These are phyloP conservation scores for Colletotrichum sublineola DNA, from an alignment of 2,329 filamentous ascomycete genomes.

Conservation along the genomic window DNA sequence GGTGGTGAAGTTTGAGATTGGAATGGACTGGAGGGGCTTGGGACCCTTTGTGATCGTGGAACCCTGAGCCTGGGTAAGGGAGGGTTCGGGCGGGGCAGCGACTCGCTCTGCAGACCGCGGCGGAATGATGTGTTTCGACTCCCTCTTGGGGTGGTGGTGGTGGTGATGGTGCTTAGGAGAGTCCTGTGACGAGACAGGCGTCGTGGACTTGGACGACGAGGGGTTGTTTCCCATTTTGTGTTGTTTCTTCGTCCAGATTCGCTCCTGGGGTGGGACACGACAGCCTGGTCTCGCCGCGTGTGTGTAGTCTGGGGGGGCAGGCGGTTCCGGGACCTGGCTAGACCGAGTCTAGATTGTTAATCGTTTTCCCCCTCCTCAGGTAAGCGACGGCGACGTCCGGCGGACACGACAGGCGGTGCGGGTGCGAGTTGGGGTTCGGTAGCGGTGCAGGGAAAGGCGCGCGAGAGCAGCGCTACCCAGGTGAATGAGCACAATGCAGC, in stretches of 20 bases:
- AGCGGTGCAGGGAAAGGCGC: constrained; percentile 26
- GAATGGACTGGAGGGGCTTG: constrained; percentile 62
- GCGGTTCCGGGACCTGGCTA: constrained; percentile 41
- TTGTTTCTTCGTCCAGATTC: constrained; percentile 34
- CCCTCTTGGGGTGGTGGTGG: constrained; percentile 50
- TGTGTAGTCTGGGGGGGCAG: constrained; percentile 21
- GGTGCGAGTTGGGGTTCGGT: constrained; percentile 30
- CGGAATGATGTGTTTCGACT: constrained; percentile 67
- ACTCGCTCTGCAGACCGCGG: constrained; percentile 68
- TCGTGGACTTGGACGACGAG: constrained; percentile 50
- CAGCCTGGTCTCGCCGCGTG: constrained; percentile 33
- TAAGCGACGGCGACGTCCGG: constrained; percentile 33
- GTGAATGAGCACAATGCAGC: constrained; percentile 14
- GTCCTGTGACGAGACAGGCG: constrained; percentile 49
- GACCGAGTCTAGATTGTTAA: constrained; percentile 34
- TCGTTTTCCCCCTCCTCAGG: constrained; percentile 15
- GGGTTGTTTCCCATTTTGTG: constrained; percentile 54
- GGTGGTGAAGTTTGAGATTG: constrained; percentile 63
- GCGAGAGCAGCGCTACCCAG: constrained; percentile 23
- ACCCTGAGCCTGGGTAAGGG: constrained; percentile 71
- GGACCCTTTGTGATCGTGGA: constrained; percentile 63
- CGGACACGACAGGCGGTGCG: constrained; percentile 26
- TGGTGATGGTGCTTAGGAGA: constrained; percentile 43
- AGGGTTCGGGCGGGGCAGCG: constrained; percentile 72
- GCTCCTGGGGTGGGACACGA: constrained; percentile 38